These are phyloP conservation scores for Epichloe gansuensis DNA, from an alignment of 2,329 filamentous ascomycete genomes.

Conservation along the genomic window DNA sequence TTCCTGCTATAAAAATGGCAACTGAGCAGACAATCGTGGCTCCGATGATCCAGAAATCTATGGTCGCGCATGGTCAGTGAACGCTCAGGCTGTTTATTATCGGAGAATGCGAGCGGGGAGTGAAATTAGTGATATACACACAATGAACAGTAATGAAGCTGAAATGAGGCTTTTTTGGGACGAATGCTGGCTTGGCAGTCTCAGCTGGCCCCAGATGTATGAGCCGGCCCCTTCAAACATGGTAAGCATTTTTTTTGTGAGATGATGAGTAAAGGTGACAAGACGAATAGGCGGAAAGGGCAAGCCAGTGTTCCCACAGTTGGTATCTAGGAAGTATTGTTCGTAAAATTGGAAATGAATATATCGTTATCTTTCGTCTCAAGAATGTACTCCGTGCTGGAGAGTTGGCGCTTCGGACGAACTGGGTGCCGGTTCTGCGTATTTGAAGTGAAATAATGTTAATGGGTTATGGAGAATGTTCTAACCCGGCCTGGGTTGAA, in stretches of 20 bases:
- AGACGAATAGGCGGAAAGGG: too few relatives aligned
- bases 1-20: conserved; percentile 51
- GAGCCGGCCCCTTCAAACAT: conserved; percentile 23
- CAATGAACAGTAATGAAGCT: conserved; percentile 76
- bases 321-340: neutral
- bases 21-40: conserved; percentile 64
- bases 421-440: neutral
- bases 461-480: neutral
- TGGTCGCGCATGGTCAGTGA: conserved; percentile 6
- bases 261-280: neutral
- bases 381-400: neutral
- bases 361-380: neutral
- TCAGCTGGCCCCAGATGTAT: conserved; percentile 29
- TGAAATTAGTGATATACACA: conserved; percentile 28
- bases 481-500: neutral
- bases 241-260: conserved; percentile 2
- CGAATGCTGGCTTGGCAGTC: conserved; percentile 41
- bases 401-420: neutral
- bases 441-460: neutral
- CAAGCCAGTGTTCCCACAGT: neutral
- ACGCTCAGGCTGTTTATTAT: neutral
- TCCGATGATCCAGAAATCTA: conserved; percentile 69
- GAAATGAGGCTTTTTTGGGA: conserved; percentile 52
- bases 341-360: neutral
- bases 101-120: neutral